Base-by-base conservation (phyloP, 2,329 filamentous ascomycete species). In the Alternaria sp. region DNA sequence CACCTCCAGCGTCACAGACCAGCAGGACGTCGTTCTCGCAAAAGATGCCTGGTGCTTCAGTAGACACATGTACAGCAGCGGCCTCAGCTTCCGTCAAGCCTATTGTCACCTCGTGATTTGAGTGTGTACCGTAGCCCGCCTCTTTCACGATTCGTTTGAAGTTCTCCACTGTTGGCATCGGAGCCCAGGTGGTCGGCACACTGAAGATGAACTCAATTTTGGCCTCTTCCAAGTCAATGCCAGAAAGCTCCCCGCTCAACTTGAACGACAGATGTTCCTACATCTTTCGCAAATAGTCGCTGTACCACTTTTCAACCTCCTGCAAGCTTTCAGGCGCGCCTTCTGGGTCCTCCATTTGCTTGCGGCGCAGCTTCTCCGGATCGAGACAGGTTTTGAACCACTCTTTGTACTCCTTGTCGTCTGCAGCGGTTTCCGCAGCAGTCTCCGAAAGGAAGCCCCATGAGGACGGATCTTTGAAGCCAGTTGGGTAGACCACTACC, bases 381-480 rank as follows among this genome's bases (percentile, higher is more conserved):
- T 85, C 84, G 13, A 85, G 78, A 62, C 81, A 85, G 59, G 84
- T 84, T 65, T 86, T 85, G 78, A 86, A 86, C 78, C 84, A 84
- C 54, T 85, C 82, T 7, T 77, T 75, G 37, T 75, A 71, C 13
- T 78, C 76, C 36, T 80, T 79, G 23, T 82, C 78, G 14, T 82
- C 77, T 8, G 83, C 81, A 17, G 66, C 71, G 9, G 62, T 65
- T 46, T 77, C 76, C 24, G 67, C 63, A 5, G 67, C 60, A 3
- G 70, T 75, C 26, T 81, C 80, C 39, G 83, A 85, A 28, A 82
- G 73, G 62, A 83, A 85, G 0, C 84, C 84, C 84, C 84, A 86
- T 0, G 81, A 83, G 0, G 81, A 81, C 5, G 84, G 72, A 3
- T 61, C 58, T 1, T 41, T 26, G 1, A 49, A 44, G 23, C 80